Conservation (phyloP, 345 rosid genomes). For the Luvunga scandens region DNA sequence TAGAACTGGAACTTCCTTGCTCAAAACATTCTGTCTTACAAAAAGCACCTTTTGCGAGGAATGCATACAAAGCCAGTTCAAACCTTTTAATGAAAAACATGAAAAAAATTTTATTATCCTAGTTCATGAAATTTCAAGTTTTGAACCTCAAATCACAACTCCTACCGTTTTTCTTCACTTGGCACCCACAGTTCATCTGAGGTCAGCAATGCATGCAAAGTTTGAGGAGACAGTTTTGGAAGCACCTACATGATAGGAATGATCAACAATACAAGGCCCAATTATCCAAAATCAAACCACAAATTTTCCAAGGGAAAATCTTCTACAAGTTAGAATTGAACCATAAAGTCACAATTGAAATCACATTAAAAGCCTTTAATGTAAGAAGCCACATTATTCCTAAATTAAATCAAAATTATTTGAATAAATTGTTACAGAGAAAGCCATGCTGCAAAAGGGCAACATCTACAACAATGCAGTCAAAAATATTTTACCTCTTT, state of each 20-base stretch:
- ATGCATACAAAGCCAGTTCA: conserved; percentile 76
- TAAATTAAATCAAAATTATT: not conserved
- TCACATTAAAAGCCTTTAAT: not conserved
- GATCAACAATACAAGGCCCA: conserved; percentile 19
- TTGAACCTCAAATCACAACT: conserved; percentile 8
- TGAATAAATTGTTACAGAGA: not conserved
- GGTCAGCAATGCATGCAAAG: conserved; percentile 86
- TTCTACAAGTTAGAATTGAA: not conserved
- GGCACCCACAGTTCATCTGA: conserved; percentile 94
- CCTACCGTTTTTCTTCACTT: conserved; percentile 91
- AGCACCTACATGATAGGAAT: conserved; percentile 56
- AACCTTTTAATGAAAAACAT: conserved; percentile 51
- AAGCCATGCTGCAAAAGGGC: not conserved
- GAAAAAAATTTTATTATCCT: conserved; percentile 10
- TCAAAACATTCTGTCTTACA: conserved; percentile 54
- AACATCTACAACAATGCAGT: not conserved
- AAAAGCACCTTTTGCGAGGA: conserved; percentile 67
- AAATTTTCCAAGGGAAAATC: not conserved
- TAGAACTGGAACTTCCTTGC: conserved; percentile 51
- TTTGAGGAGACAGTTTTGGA: conserved; percentile 87
- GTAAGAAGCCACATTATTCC: not conserved
- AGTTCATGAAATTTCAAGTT: conserved; percentile 14
- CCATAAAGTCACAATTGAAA: not conserved
- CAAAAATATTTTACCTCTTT: conserved; percentile 55
- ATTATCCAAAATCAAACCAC: conserved; percentile 6